Base-by-base conservation (phyloP, 2,329 filamentous ascomycete species). In the Juglanconis juglandina region DNA sequence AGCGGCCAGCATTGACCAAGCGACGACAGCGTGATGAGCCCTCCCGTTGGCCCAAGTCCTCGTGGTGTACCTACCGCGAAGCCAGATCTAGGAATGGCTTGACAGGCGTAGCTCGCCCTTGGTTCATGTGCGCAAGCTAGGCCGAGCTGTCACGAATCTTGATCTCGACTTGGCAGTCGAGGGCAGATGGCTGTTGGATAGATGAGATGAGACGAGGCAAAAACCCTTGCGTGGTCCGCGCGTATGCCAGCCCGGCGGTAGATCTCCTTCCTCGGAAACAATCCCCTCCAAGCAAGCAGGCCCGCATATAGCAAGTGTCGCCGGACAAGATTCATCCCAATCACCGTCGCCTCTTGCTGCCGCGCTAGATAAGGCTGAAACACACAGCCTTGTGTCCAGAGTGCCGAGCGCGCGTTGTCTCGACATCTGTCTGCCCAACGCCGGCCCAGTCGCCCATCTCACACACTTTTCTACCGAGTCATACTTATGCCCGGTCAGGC, bases 1-100 rank as follows among this genome's bases (percentile, higher is more conserved):
- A 42, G n/a, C 4, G 39, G 47, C 13, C 47, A 58, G 55, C 55
- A 46, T 58, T 44, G 55, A 52, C 48, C 55, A 58, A 41, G 44
- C 17, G 47, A 46, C 47, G 35, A 51, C 47, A 13, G 4, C 39
- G 39, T 4, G 39, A 42, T 10, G 39, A 9, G 11, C 39, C 10
- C 39, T 44, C 10, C 3, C 37, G 48, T 41, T 49, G n/a, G 47
- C 37, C 47, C 30, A 34, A 52, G 35, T n/a, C 55, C 24, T 42
- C 39, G n/a, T 11, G 10, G n/a, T 42, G 39, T n/a, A 9, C 6
- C 10, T 42, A 5, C n/a, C 39, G 10, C n/a, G 39, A 13, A 42
- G 6, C 4, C 10, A 14, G 4, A 1, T 42, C n/a, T 14, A 11
- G 39, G 10, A 42, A 10, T 10, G 39, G 11, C 10, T 5, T 42